These are phyloP conservation scores for Coniochaeta prunicola DNA, from an alignment of 2,329 filamentous ascomycete species.

Conservation along the genomic window DNA sequence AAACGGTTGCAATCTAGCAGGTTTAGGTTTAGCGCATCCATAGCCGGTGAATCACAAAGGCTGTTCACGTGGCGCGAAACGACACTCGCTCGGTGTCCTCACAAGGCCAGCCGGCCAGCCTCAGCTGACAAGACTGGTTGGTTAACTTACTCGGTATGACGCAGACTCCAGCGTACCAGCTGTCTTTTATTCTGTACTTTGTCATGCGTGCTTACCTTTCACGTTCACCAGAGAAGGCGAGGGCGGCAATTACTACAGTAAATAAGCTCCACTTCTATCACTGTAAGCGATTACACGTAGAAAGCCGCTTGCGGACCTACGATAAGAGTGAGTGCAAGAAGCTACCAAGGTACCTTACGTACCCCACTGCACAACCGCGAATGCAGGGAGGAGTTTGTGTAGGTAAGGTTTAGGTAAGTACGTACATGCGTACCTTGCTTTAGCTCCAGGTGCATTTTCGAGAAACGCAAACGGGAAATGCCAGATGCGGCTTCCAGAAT, in stretches of 20 bases:
- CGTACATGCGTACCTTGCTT: background rate
- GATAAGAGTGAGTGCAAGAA: no score
- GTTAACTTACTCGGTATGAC: background rate
- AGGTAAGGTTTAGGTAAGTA: no score
- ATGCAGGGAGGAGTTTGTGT: background rate
- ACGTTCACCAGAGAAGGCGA: no score
- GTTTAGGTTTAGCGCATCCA: background rate
- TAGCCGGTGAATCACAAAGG: constrained; percentile 1
- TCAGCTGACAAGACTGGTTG: background rate
- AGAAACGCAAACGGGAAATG: background rate
- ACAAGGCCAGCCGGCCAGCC: background rate
- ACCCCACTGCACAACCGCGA: background rate
- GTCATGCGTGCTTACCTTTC: no score
- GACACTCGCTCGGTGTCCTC: background rate
- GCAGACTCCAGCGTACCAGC: background rate
- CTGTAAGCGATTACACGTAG: no score
- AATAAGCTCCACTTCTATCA: no score
- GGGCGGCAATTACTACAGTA: no score
- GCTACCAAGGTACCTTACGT: no score
- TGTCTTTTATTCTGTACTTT: background rate
- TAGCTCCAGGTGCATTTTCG: background rate
- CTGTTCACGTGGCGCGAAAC: constrained; percentile 1
- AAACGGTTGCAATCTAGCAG: background rate
- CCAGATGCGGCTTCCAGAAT: background rate
- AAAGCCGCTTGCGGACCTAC: no score